Evolutionary conservation across 495 filamentous ascomycete genomes (phyloP), one percentile per base, ranked within the genome.

Genomic region (Lepidopterella palustris): DNA sequence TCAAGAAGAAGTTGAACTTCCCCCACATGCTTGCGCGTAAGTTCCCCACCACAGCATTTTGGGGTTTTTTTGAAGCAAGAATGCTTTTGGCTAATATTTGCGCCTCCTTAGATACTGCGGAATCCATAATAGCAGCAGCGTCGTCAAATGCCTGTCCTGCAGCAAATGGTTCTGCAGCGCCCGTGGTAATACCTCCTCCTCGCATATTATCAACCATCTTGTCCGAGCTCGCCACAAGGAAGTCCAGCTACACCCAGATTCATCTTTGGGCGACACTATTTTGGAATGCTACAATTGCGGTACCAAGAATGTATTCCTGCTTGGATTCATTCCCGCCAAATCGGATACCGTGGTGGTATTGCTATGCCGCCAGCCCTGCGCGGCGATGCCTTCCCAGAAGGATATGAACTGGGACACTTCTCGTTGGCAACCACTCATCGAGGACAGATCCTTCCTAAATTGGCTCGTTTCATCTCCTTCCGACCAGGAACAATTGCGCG

Each of bases 391-490:
- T 4, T 96, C 92, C 10, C 90, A 90, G n/a, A 99, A 99, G 76
- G 93, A 97, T 68, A 99, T 99, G 93, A 97, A 92, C 71, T 99
- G 93, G 93, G 93, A 99, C 74, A 92, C 91, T 13, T 96, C 95
- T 6, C 85, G 91, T 63, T 99, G 93, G 93, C 92, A 97, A 66
- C 93, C 93, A 2, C 78, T 99, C 35, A 97, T 99, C 60, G 92
- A 97, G 70, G 93, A 99, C 66, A 90, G 93, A 27, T 92, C 91
- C 6, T 99, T 99, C 68, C 74, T 99, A 25, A 82, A 84, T 35
- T 99, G 93, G 93, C 88, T 99, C 51, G 93, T 99, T 26, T 83
- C 84, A 51, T 80, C 86, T 10, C 93, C 93, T 9, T 87, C 89
- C 15, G 93, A 99, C 71, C 89, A 92, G 62, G 93, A 99, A 73